Conservation (phyloP, 176 grass and related monocot species). For the Echinochloa phyllopogon region DNA sequence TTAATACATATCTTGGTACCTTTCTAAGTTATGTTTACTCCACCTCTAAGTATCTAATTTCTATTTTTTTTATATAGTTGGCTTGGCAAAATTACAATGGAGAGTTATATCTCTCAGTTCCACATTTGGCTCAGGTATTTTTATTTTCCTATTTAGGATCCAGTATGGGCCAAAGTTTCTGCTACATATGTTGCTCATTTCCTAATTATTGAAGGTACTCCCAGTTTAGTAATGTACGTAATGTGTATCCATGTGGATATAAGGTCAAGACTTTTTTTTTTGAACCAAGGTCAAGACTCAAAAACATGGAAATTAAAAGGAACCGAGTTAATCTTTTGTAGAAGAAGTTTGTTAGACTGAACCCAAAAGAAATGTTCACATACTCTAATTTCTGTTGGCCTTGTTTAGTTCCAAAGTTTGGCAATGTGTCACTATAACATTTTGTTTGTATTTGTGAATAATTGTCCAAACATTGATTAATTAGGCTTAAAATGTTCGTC, state of each 20-base stretch:
- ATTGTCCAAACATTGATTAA: no score
- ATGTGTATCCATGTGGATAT: not conserved
- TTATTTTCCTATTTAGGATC: not conserved
- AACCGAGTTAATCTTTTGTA: not conserved
- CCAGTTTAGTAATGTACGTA: not conserved
- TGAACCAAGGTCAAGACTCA: no score
- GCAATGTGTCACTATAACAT: no score
- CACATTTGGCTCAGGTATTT: slow-evolving; percentile 93
- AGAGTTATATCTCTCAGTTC: slow-evolving; percentile 94
- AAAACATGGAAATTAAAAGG: not conserved
- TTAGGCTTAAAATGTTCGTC: no score
- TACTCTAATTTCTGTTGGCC: not conserved
- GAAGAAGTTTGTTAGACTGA: not conserved
- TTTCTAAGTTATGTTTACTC: not conserved
- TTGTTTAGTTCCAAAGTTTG: no score
- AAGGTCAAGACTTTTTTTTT: not conserved
- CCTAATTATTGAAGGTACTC: not conserved
- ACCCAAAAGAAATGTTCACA: not conserved
- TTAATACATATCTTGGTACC: not conserved
- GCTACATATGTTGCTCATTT: no score
- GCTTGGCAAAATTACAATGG: slow-evolving; percentile 93
- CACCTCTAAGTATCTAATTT: not conserved
- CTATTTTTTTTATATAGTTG: slow-evolving; percentile 63
- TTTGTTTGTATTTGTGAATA: no score
- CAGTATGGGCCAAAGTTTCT: no score